Base-by-base conservation (phyloP, 1,139 yeast genomes). In the Blastobotrys apis region DNA sequence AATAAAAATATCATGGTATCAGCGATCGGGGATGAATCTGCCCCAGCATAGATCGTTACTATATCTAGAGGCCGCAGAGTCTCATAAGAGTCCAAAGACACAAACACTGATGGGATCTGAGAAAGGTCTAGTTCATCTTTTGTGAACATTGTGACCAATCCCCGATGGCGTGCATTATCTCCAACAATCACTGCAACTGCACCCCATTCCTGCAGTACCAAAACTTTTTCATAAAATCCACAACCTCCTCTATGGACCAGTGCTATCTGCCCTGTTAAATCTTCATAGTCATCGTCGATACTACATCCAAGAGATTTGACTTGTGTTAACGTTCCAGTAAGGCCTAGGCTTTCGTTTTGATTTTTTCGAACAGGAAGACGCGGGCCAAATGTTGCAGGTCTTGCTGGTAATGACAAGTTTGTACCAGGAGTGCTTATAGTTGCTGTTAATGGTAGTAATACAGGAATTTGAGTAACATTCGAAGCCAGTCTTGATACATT, bases 181-280 rank as follows among this genome's bases (percentile, higher is more conserved):
- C 70, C 71, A 5, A 69, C 67, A 36, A 69, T 55, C 29, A 68
- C 72, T n/a, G 69, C 73, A 4, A 47, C 50, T 8, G 72, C 73
- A 19, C 73, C 72, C 53, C 62, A 56, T 8, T 50, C 48, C 52
- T 69, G 72, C 41, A 69, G 53, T 26, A 55, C 54, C 43, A 59
- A 52, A n/a, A 68, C 62, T 49, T 69, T 69, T 12, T 59, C 61
- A 47, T 60, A 64, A 43, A 68, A 64, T 21, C 66, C 59, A 55
- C 73, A 69, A 5, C 60, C 66, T 17, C 73, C 74, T 2, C 71
- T 59, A 38, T 47, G 44, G 10, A 69, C 69, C 38, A 68, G 50
- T 5, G 68, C 71, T 30, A 68, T 56, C 32, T 55, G 51, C 41
- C 56, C 63, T 17, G 56, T 50, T 26, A 55, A 48, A 23, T 52